Conservation (phyloP, 2,329 filamentous ascomycete genomes). For the Verticillium klebahnii region DNA sequence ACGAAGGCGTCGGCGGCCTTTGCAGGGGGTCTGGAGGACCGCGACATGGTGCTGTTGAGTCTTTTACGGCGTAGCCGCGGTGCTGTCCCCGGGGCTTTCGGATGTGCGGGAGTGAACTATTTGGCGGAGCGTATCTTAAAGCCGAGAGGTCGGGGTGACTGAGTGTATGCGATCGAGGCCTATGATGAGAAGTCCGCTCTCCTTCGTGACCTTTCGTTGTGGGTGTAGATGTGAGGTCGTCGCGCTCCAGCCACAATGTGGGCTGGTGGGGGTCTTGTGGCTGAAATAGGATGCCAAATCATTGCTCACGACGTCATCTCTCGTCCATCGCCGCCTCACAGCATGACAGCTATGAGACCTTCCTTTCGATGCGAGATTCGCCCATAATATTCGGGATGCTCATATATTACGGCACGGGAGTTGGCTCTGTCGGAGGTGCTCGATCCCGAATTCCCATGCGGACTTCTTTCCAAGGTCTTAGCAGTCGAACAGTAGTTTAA, state of each 20-base stretch:
- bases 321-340: background rate
- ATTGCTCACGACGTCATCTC: background rate
- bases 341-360: too few species aligned
- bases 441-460: too few species aligned
- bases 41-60: background rate
- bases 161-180: background rate
- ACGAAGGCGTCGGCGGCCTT: constrained; percentile 18
- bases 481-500: too few species aligned
- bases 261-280: background rate
- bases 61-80: background rate
- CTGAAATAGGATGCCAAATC: background rate
- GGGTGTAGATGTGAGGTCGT: background rate
- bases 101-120: too few species aligned
- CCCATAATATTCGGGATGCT: too few species aligned
- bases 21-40: background rate
- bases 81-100: too few species aligned
- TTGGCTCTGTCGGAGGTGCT: too few species aligned
- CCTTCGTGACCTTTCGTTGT: background rate
- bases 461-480: too few species aligned
- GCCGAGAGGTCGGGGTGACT: background rate
- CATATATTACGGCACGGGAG: too few species aligned
- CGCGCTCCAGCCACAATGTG: background rate
- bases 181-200: background rate
- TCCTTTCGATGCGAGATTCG: too few species aligned
- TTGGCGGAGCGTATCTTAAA: background rate